Percentiles rank a stretch among this genome's conserved stretches.
These are phyloP conservation scores for Aspergillus neotritici DNA, from an alignment of 2,329 filamentous ascomycete genomes.

Conservation along the genomic window DNA sequence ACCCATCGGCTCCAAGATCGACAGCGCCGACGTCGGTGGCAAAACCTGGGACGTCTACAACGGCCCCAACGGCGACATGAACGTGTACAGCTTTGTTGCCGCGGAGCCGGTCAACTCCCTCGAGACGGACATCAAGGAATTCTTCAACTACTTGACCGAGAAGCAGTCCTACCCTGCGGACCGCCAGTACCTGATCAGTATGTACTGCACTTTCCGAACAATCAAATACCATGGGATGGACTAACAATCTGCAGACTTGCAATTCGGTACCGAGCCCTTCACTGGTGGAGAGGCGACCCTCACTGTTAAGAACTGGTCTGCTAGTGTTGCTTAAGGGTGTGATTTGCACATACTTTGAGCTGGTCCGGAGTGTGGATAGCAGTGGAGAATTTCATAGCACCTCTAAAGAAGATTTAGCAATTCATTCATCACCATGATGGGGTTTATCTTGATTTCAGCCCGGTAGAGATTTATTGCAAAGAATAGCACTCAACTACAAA, in stretches of 20 bases:
- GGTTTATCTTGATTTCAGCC: no score
- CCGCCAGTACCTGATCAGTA: conserved; percentile 48
- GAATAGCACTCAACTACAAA: no score
- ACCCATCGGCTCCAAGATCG: conserved; percentile 48
- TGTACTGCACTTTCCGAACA: no score
- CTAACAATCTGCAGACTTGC: no score
- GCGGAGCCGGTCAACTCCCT: conserved; percentile 43
- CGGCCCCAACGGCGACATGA: conserved; percentile 49
- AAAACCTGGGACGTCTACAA: conserved; percentile 50
- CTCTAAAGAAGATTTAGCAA: no score
- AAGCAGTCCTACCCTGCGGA: conserved; percentile 44
- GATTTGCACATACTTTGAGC: no score
- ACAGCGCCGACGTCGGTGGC: conserved; percentile 47
- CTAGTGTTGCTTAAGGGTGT: no score
- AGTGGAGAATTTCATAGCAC: no score
- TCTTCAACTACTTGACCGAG: conserved; percentile 48
- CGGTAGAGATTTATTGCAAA: no score
- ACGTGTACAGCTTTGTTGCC: conserved; percentile 53
- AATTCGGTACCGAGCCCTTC: conserved; percentile 50
- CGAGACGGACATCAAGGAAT: conserved; percentile 50
- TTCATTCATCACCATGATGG: no score
- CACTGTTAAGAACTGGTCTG: conserved; percentile 23
- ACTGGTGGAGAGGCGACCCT: conserved; percentile 45
- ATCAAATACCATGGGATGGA: no score
- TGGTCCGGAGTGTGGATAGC: no score